phyloP scores from a whole-genome alignment of 306 rosid species.

The Benincasa hispida region DNA sequence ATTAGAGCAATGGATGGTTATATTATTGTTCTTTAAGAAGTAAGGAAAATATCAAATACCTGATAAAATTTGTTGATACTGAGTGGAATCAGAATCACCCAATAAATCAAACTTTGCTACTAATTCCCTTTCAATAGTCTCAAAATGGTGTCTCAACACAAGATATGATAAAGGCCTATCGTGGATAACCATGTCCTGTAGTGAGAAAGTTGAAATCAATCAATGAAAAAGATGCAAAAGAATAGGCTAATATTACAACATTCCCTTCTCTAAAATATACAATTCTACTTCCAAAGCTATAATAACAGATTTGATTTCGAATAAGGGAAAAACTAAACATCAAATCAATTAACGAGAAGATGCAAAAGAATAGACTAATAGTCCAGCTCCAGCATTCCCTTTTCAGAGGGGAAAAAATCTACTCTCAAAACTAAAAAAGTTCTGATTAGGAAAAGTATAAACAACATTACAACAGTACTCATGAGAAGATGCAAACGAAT shows the following conservation, averaged over 20 bases:
- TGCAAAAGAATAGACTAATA: not conserved
- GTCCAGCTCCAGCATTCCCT: not conserved
- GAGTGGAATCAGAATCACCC: constrained; percentile 1
- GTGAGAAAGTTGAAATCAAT: not conserved
- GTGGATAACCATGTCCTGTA: constrained; percentile 13
- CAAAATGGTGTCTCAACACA: constrained; percentile 6
- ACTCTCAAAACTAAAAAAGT: not conserved
- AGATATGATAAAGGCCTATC: constrained; percentile 9
- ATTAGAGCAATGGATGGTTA: not conserved
- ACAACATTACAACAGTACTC: too few relatives aligned
- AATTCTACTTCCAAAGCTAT: not conserved
- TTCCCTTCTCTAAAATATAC: not conserved
- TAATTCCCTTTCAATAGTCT: constrained; percentile 8
- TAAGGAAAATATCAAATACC: not conserved
- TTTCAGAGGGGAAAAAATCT: not conserved
- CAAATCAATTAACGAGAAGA: not conserved
- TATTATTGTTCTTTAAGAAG: not conserved
- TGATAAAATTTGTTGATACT: not conserved
- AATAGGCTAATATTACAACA: not conserved
- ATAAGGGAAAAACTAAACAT: not conserved
- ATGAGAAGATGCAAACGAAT: not conserved
- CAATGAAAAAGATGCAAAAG: not conserved
- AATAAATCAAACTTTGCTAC: not conserved
- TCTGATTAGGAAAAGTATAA: not conserved
- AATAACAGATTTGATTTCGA: not conserved